Evolutionary conservation across 768 basidiomycete species (phyloP).

Genomic region (Lepiota subincarnata): DNA sequence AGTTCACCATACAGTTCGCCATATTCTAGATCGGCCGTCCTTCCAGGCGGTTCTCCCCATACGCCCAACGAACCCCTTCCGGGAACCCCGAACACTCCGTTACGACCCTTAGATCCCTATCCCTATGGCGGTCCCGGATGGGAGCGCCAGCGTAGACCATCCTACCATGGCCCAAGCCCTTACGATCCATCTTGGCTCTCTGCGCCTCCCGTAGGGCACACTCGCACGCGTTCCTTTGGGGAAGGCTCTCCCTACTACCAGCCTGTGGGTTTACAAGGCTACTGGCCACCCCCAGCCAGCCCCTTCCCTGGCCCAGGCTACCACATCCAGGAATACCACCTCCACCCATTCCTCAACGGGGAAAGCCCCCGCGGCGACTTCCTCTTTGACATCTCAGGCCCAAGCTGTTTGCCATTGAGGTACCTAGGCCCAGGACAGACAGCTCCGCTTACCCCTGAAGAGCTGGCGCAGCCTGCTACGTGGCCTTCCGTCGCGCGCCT

Average conservation of each 20-base stretch:
- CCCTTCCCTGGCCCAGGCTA: background rate
- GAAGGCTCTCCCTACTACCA: no score
- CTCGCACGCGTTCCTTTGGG: no score
- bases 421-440: conserved; percentile 34
- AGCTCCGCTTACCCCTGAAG: conserved; percentile 34
- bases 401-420: conserved; percentile 41
- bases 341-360: conserved; percentile 55
- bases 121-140: background rate
- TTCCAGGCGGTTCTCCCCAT: conserved; percentile 3
- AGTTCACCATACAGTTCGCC: conserved; percentile 2
- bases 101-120: background rate
- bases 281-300: background rate
- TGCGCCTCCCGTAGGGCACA: background rate
- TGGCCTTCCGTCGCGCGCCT: conserved; percentile 50
- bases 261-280: no score
- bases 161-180: background rate
- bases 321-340: conserved; percentile 18
- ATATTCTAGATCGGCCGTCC: background rate
- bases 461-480: conserved; percentile 50
- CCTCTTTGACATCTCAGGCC: conserved; percentile 52
- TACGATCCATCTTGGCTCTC: conserved; percentile 1
- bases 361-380: conserved; percentile 42
- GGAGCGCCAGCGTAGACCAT: conserved; percentile 1
- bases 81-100: background rate
- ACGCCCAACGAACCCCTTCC: background rate